Percentiles rank a stretch among this genome's conserved stretches.
Conservation (phyloP, 176 grass and related monocot genomes). For the Paspalum vaginatum region DNA sequence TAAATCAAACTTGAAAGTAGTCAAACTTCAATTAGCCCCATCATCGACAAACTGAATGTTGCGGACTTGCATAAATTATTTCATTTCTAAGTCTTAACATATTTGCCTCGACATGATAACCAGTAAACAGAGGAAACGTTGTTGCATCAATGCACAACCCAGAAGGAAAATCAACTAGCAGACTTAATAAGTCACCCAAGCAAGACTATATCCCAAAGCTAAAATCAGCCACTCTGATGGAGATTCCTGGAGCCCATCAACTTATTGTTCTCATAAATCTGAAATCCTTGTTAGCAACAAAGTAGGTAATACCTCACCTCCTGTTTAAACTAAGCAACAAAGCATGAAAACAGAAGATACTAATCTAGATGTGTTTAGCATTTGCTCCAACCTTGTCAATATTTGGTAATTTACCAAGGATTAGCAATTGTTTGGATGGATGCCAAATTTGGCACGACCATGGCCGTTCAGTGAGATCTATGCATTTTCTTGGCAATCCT, state of each 20-base stretch:
- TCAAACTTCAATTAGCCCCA: too few relatives aligned
- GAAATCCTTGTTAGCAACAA: too few relatives aligned
- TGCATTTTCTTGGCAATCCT: neutral
- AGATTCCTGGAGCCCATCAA: neutral
- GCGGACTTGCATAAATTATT: neutral
- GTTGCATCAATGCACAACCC: neutral
- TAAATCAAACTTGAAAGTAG: neutral
- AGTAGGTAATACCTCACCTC: too few relatives aligned
- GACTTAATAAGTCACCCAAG: neutral
- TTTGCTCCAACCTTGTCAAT: too few relatives aligned
- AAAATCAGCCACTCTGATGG: neutral
- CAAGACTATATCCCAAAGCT: slow-evolving; percentile 3
- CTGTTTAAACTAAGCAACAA: too few relatives aligned
- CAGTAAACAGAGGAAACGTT: neutral
- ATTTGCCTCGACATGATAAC: neutral
- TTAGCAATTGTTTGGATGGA: too few relatives aligned
- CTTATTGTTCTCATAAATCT: neutral
- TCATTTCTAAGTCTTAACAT: neutral
- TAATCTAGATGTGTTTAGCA: too few relatives aligned
- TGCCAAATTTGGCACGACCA: too few relatives aligned
- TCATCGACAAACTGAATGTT: neutral
- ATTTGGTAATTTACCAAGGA: too few relatives aligned
- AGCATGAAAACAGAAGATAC: too few relatives aligned
- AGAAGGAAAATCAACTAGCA: neutral
- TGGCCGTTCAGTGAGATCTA: too few relatives aligned